Percentiles rank a stretch among this genome's conserved stretches.
Evolutionary conservation across 106 monocot genomes (phyloP).

Genomic region (Amphibolis antarctica): DNA sequence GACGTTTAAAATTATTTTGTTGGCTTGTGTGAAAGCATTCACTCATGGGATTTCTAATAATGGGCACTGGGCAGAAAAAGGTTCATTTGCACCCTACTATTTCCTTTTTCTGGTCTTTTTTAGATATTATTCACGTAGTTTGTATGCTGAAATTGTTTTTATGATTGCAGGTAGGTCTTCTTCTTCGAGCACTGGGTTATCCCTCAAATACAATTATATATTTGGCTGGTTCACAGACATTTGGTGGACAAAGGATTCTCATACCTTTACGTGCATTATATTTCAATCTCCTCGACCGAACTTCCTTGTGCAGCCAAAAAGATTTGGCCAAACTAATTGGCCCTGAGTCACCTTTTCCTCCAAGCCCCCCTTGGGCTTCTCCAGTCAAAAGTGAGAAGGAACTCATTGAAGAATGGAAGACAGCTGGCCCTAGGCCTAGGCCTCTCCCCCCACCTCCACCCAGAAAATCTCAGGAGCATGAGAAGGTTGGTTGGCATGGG

Average conservation of each 20-base stretch:
- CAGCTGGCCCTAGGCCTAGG: slow-evolving; percentile 53
- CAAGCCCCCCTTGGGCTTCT: slow-evolving; percentile 15
- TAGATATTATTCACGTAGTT: neutral
- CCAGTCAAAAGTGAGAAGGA: slow-evolving; percentile 39
- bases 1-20: no score
- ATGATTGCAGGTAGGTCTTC: slow-evolving; percentile 59
- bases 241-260: slow-evolving; percentile 69
- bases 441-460: slow-evolving; percentile 84
- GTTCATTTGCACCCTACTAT: no score
- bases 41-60: neutral
- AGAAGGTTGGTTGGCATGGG: slow-evolving; percentile 92
- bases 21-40: no score
- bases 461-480: slow-evolving; percentile 60
- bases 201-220: slow-evolving; percentile 64
- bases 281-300: slow-evolving; percentile 58
- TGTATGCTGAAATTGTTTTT: neutral
- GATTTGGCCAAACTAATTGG: slow-evolving; percentile 45
- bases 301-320: slow-evolving; percentile 50
- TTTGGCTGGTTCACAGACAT: slow-evolving; percentile 73
- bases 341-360: slow-evolving; percentile 45
- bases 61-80: no score
- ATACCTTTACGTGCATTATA: slow-evolving; percentile 70
- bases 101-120: no score
- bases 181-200: slow-evolving; percentile 70
- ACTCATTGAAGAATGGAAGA: slow-evolving; percentile 58